phyloP scores from a whole-genome alignment of 805 yeast genomes.

The Saturnispora ahearnii region DNA sequence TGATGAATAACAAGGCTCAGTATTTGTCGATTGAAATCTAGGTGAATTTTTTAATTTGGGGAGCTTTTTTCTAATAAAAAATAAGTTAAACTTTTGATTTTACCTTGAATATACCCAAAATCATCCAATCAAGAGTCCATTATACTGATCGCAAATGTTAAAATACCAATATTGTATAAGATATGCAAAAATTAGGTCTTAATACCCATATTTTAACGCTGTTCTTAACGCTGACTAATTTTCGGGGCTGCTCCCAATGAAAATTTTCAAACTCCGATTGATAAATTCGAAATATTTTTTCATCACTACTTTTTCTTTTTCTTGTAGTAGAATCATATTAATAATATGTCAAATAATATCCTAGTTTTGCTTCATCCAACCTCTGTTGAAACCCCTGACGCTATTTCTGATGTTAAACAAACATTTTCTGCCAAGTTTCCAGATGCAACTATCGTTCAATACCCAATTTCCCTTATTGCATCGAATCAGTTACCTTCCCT shows the following conservation, averaged over 20 bases:
- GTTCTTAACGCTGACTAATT: neutral
- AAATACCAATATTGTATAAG: too few relatives aligned
- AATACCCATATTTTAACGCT: too few relatives aligned
- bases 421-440: slow-evolving; percentile 23
- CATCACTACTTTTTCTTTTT: neutral
- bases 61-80: too few relatives aligned
- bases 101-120: too few relatives aligned
- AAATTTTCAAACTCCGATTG: slow-evolving; percentile 1
- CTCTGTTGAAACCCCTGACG: slow-evolving; percentile 45
- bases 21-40: neutral
- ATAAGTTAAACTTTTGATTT: too few relatives aligned
- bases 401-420: slow-evolving; percentile 34
- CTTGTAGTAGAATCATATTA: neutral
- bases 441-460: slow-evolving; percentile 35
- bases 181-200: too few relatives aligned
- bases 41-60: too few relatives aligned
- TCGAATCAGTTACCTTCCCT: slow-evolving; percentile 30
- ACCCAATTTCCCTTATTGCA: slow-evolving; percentile 50
- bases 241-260: neutral
- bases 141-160: too few relatives aligned
- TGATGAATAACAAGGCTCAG: neutral
- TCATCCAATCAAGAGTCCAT: too few relatives aligned
- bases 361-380: slow-evolving; percentile 59
- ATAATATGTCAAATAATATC: slow-evolving; percentile 11
- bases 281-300: neutral